phyloP scores from a whole-genome alignment of 2,329 filamentous ascomycete genomes.

The Xenoacremonium recifei region DNA sequence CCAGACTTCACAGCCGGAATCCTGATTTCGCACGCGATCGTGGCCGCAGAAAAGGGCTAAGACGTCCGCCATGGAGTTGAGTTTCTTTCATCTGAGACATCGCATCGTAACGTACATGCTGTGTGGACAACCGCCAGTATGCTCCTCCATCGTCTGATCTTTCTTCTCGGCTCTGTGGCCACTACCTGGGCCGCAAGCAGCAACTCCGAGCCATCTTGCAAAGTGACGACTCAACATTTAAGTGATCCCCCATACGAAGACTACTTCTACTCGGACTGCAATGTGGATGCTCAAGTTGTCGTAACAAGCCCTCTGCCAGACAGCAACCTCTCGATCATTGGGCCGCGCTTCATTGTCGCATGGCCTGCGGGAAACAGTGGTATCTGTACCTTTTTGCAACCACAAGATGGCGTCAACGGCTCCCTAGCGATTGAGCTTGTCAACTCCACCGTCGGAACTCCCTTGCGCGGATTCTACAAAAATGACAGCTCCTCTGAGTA shows the following conservation, averaged over 20 bases:
- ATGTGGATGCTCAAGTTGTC: constrained; percentile 57
- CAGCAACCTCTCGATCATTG: constrained; percentile 53
- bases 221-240: constrained; percentile 28
- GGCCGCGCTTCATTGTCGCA: constrained; percentile 57
- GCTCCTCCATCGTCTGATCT: too few relatives aligned
- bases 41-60: too few relatives aligned
- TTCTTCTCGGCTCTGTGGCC: too few relatives aligned
- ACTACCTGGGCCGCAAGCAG: too few relatives aligned
- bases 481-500: constrained; percentile 24
- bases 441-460: constrained; percentile 45
- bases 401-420: constrained; percentile 52
- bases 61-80: too few relatives aligned
- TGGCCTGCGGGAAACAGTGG: constrained; percentile 68
- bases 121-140: too few relatives aligned
- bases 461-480: constrained; percentile 45
- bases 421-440: constrained; percentile 51
- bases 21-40: too few relatives aligned
- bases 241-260: constrained; percentile 61
- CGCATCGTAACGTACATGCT: too few relatives aligned
- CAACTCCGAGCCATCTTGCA: background rate
- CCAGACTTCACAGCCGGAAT: too few relatives aligned
- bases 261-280: constrained; percentile 65
- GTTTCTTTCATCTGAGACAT: too few relatives aligned
- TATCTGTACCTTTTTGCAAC: constrained; percentile 54
- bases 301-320: constrained; percentile 55